Base-by-base conservation (phyloP, 2,329 filamentous ascomycete genomes). In the Furcasterigmium sp. region DNA sequence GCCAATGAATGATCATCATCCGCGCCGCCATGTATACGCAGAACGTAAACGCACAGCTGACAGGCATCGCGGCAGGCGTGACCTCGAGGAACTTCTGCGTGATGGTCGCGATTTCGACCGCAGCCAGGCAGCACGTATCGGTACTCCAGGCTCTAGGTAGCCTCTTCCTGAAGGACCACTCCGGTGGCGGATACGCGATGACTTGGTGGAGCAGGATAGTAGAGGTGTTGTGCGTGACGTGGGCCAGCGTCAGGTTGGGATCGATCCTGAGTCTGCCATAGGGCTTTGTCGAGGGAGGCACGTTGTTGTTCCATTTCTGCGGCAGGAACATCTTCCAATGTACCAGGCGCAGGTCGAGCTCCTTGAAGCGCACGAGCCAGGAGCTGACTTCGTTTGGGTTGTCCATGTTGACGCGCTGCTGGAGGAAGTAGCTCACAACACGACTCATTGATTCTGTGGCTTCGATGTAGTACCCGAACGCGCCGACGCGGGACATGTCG, bases 141-240 rank as follows among this genome's bases (percentile, higher is more conserved):
- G 68, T 67, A 37, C 68, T 73, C 21, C 61, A 70, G 2, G 56
- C 51, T 39, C 61, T 71, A 0, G 71, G 70, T 11, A 73, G 48
- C 11, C 23, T 26, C 38, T 36, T 53, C 49, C 49, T 41, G 45
- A 25, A 56, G 61, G 58, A 6, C 58, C 53, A 4, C 53, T 46
- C 1, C 51, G 55, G 5, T 23, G 41, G 45, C 0, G 67, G 68
- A 32, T 68, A 73, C 0, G 69, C 70, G 30, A 74, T 71, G 8
- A 56, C 55, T 37, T 74, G 70, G 43, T 74, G 70, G 0, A 74
- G 51, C 1, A 73, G 54, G 19, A 74, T 71, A 54, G 70, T 70
- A 0, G 69, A 69, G 0, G 68, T 64, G 41, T 73, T 73, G 37
- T 74, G 70, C 0, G 68, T 73, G 9, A 69, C 57, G 28, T 74